A percentile compares a stretch with the other conserved stretches of the same genome.
Conservation (phyloP, 2,329 filamentous ascomycete genomes). For the Penicillium sp. region DNA sequence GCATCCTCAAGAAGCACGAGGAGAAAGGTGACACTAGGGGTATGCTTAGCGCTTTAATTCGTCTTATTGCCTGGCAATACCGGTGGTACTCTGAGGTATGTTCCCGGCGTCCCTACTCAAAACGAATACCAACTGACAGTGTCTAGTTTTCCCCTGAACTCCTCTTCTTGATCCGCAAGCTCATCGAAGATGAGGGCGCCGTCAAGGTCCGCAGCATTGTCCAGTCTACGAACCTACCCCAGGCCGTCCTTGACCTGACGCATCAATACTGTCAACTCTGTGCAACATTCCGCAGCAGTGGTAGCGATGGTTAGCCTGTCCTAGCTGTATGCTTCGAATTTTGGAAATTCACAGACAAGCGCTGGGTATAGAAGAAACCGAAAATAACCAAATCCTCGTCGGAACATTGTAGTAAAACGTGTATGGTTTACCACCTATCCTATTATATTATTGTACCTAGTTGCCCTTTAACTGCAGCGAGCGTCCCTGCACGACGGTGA, state of each 20-base stretch:
- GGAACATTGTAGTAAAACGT: conserved; percentile 2
- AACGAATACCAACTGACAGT: conserved; percentile 4
- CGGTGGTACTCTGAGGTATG: conserved; percentile 94
- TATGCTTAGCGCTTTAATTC: conserved; percentile 82
- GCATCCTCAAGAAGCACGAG: conserved; percentile 81
- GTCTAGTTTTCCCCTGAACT: conserved; percentile 84
- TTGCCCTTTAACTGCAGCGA: background rate
- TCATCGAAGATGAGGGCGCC: conserved; percentile 97
- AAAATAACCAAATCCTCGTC: background rate
- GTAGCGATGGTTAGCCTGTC: conserved; percentile 73
- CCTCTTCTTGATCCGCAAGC: conserved; percentile 81
- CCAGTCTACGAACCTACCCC: conserved; percentile 90
- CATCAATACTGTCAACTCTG: conserved; percentile 96
- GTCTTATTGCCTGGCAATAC: conserved; percentile 97
- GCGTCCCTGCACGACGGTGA: background rate
- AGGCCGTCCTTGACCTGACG: conserved; percentile 90
- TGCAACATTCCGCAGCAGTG: conserved; percentile 91
- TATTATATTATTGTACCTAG: conserved; percentile 11
- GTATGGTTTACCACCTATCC: background rate
- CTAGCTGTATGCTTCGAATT: background rate
- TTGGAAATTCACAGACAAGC: too few relatives aligned
- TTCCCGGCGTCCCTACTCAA: background rate
- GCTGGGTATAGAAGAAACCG: background rate
- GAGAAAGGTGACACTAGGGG: conserved; percentile 78
- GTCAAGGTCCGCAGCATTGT: conserved; percentile 98